These are phyloP conservation scores for Elymus sibiricus DNA, from an alignment of 176 grass and related monocot genomes.

Conservation along the genomic window DNA sequence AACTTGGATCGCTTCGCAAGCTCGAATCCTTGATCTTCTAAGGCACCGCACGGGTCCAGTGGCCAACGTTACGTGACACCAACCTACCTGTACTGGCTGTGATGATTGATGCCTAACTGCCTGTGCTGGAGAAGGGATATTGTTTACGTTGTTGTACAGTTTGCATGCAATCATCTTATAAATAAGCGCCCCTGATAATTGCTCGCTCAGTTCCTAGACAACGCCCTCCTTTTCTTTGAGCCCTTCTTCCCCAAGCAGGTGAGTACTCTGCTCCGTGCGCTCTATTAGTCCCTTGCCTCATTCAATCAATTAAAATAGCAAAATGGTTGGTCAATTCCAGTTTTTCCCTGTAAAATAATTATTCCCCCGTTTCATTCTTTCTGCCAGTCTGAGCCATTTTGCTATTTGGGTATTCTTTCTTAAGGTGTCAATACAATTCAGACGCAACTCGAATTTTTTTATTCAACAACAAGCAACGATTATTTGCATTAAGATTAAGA, in stretches of 20 bases:
- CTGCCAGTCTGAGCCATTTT: not conserved
- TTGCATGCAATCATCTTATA: not conserved
- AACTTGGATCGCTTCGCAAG: not conserved
- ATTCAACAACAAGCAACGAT: no score
- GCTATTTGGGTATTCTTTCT: not conserved
- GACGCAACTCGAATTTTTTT: not conserved
- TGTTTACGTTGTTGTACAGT: not conserved
- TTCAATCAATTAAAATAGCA: not conserved
- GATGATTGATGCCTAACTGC: not conserved
- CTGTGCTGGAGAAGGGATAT: not conserved
- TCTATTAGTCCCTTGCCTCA: not conserved
- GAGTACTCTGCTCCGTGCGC: not conserved
- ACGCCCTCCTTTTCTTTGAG: not conserved
- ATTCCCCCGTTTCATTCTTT: not conserved
- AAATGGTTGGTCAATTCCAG: not conserved
- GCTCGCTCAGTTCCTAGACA: no score
- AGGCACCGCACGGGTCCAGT: slow-evolving; percentile 15
- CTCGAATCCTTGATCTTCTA: slow-evolving; percentile 38
- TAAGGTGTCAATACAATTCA: not conserved
- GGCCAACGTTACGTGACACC: slow-evolving; percentile 8
- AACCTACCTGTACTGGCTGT: not conserved
- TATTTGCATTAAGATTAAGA: no score
- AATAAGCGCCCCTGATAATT: not conserved
- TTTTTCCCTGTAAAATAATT: not conserved
- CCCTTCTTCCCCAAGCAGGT: not conserved